These are phyloP conservation scores for Colletotrichum musae DNA, from an alignment of 2,329 filamentous ascomycete species.

Conservation along the genomic window DNA sequence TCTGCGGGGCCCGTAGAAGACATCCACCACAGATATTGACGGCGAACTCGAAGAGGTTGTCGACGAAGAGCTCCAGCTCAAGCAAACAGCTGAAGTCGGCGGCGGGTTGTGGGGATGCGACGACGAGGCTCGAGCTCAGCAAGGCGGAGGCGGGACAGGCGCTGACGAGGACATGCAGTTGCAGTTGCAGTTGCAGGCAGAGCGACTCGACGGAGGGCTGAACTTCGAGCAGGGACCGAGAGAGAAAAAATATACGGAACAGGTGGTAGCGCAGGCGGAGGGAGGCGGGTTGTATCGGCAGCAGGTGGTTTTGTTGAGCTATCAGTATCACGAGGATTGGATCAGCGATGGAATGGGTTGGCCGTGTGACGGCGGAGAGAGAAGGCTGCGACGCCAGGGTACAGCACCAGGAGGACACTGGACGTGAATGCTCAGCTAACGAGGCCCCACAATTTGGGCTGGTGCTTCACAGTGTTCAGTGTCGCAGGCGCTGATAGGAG, in stretches of 20 bases:
- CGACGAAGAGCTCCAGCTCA: conserved; percentile 16
- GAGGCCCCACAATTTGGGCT: conserved; percentile 37
- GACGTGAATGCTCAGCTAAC: conserved; percentile 3
- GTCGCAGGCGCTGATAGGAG: conserved; percentile 13
- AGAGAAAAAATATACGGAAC: neutral
- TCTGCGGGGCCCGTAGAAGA: conserved; percentile 39
- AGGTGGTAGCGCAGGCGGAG: neutral
- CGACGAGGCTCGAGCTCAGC: conserved; percentile 35
- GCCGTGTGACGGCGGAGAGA: conserved; percentile 29
- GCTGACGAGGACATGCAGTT: conserved; percentile 21
- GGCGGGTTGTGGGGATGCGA: conserved; percentile 12
- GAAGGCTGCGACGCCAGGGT: conserved; percentile 28
- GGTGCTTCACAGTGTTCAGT: neutral
- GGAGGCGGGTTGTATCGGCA: neutral
- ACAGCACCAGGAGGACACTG: neutral
- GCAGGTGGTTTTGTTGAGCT: neutral
- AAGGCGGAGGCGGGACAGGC: conserved; percentile 28
- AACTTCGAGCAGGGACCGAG: neutral
- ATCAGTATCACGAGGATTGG: conserved; percentile 28
- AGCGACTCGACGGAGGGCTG: neutral
- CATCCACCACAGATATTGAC: conserved; percentile 39
- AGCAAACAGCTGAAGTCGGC: conserved; percentile 22
- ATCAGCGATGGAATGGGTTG: conserved; percentile 35
- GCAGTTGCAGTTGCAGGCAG: neutral
- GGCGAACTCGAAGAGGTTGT: neutral